Evolutionary conservation across 2,329 filamentous ascomycete genomes (phyloP), one percentile per base, ranked within the genome.

Genomic region (Aspergillus sp.): DNA sequence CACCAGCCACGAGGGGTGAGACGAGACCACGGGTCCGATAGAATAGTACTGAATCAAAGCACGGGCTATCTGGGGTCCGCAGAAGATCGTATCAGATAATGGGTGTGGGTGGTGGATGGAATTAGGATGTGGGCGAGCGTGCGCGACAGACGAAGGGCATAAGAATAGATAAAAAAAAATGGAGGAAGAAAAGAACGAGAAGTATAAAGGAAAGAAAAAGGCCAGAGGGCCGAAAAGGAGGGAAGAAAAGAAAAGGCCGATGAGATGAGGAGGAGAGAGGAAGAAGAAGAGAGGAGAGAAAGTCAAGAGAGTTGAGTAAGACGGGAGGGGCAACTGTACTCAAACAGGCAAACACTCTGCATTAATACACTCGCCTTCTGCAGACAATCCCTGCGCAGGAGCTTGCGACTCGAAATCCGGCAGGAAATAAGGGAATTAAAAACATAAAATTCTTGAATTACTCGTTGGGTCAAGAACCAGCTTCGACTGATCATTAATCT

Each of bases 51-150:
- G 43, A 21, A 52, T 40, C 47, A 37, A 37, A 37, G 35, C 35
- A 37, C 40, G 19, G 19, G 49, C 24, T 53, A 49, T 46, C 35
- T 15, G 27, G 43, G 27, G 24, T 33, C 17, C 12, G 17, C 41
- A 31, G 19, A 19, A 14, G 45, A 35, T 48, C 19, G 37, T 40
- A 48, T 21, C 49, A 45, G 37, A 49, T 33, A 37, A 37, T 51
- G 21, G 41, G 59, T 12, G 52, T 48, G 52, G 52, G 23, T 48
- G 7, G 35, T 54, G 52, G 52, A 58, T 57, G 62, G 62, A 66
- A 69, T 71, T 68, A 71, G 62, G 61, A 66, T 68, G 68, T 62
- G 66, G 70, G 67, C 71, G 68, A 73, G 73, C 65, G 72, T 67
- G 72, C 69, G 45, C 21, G 65, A 65, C 27, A 31, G 27, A 31